Evolutionary conservation across 2,329 filamentous ascomycete genomes (phyloP).

Genomic region (Boeremia lycopersici): DNA sequence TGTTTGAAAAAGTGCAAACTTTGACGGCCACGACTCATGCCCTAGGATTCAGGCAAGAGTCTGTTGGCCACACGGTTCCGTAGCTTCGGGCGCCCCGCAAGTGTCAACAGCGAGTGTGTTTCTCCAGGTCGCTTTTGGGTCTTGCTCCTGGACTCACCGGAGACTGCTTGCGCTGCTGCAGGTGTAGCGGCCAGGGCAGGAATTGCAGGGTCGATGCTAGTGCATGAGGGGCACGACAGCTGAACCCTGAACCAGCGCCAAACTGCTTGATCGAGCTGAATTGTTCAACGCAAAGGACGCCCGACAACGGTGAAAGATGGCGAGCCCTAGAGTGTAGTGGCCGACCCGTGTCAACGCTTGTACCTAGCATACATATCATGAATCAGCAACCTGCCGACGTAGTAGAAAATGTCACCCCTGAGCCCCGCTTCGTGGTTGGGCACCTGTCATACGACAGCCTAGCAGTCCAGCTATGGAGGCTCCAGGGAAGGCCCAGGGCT

Average conservation of each 20-base stretch:
- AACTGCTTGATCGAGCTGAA: background rate
- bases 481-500: slow-evolving; percentile 25
- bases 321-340: background rate
- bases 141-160: slow-evolving; percentile 14
- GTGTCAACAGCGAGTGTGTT: background rate
- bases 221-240: background rate
- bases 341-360: background rate
- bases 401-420: slow-evolving; percentile 21
- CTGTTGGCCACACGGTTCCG: background rate
- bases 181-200: slow-evolving; percentile 1
- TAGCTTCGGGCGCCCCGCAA: slow-evolving; percentile 15
- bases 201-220: slow-evolving; percentile 11
- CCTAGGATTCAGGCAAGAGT: background rate
- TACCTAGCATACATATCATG: background rate
- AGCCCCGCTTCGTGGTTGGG: slow-evolving; percentile 22
- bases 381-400: background rate
- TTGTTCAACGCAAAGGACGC: background rate
- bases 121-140: slow-evolving; percentile 13
- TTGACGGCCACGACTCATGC: slow-evolving; percentile 14
- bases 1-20: slow-evolving; percentile 13
- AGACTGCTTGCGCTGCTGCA: slow-evolving; percentile 11
- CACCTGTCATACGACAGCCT: slow-evolving; percentile 28
- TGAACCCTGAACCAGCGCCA: background rate
- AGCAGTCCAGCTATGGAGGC: slow-evolving; percentile 20
- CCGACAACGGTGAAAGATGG: background rate